Conservation (phyloP, 2,329 filamentous ascomycete genomes). For the Clarireedia paspali region DNA sequence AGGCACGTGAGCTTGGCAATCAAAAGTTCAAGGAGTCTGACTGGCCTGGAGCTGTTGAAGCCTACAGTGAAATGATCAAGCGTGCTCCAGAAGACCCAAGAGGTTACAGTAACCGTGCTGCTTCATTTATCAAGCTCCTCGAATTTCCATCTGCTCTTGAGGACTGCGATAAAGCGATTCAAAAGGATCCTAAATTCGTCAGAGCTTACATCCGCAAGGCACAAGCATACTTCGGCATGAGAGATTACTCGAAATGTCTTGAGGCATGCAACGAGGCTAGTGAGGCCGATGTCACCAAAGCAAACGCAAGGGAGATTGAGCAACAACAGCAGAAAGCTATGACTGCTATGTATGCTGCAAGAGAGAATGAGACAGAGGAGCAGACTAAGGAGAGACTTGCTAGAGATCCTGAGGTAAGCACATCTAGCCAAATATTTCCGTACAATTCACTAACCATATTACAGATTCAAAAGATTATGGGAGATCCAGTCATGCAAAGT, state of each 20-base stretch:
- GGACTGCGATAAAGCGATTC: slow-evolving; percentile 87
- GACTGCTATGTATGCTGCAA: slow-evolving; percentile 78
- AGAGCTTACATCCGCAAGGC: slow-evolving; percentile 95
- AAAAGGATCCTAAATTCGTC: slow-evolving; percentile 86
- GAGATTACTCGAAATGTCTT: slow-evolving; percentile 91
- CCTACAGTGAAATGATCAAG: slow-evolving; percentile 96
- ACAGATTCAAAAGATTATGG: slow-evolving; percentile 78
- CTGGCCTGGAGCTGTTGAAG: slow-evolving; percentile 89
- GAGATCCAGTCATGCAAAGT: slow-evolving; percentile 95
- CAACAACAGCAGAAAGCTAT: slow-evolving; percentile 90
- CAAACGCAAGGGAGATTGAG: slow-evolving; percentile 87
- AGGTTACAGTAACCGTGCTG: slow-evolving; percentile 94
- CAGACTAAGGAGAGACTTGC: slow-evolving; percentile 88
- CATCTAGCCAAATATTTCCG: neutral
- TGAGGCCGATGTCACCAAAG: slow-evolving; percentile 65
- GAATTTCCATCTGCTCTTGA: slow-evolving; percentile 89
- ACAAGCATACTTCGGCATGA: slow-evolving; percentile 93
- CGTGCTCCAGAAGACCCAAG: slow-evolving; percentile 86
- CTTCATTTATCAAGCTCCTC: slow-evolving; percentile 93
- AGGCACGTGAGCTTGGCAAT: slow-evolving; percentile 90
- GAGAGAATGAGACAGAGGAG: slow-evolving; percentile 92
- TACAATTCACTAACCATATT: slow-evolving; percentile 12
- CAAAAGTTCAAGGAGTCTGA: slow-evolving; percentile 95
- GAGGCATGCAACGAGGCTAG: slow-evolving; percentile 80
- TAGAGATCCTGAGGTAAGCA: slow-evolving; percentile 78